Evolutionary conservation across 2,329 filamentous ascomycete genomes (phyloP).

Genomic region (Dothistroma septosporum): DNA sequence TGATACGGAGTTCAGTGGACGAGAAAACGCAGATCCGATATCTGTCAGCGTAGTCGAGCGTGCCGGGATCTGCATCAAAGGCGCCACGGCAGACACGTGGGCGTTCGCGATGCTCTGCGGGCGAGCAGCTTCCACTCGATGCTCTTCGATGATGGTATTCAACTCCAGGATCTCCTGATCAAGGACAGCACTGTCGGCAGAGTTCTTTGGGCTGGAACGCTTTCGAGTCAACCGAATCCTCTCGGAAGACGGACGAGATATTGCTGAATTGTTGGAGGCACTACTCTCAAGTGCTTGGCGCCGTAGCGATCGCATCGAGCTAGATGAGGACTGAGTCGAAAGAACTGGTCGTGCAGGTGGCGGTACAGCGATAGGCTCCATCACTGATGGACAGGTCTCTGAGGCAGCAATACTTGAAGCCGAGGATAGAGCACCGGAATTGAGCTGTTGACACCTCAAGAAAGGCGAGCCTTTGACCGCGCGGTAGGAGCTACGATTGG

Average conservation of each 20-base stretch:
- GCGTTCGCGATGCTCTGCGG: constrained; percentile 27
- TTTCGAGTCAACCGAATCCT: constrained; percentile 37
- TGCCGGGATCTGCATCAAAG: constrained; percentile 43
- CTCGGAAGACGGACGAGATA: constrained; percentile 25
- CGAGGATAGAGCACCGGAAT: background rate
- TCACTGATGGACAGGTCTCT: background rate
- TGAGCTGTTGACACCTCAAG: constrained; percentile 16
- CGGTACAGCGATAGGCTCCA: background rate
- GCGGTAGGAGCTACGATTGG: constrained; percentile 12
- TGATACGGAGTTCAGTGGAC: constrained; percentile 31
- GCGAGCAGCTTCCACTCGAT: constrained; percentile 36
- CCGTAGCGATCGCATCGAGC: constrained; percentile 35
- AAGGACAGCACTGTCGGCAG: constrained; percentile 28
- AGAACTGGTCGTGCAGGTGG: constrained; percentile 10
- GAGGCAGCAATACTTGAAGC: background rate
- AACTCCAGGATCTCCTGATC: constrained; percentile 47
- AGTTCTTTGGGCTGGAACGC: constrained; percentile 25
- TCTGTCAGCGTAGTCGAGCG: constrained; percentile 47
- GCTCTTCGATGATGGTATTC: constrained; percentile 48
- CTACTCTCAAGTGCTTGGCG: constrained; percentile 30
- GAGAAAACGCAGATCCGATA: constrained; percentile 46
- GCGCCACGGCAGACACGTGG: constrained; percentile 47
- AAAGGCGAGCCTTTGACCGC: constrained; percentile 16
- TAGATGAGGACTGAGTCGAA: constrained; percentile 24
- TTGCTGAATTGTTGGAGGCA: constrained; percentile 11